These are phyloP conservation scores for Epicoccum sorghinum DNA, from an alignment of 2,329 filamentous ascomycete genomes.

Conservation along the genomic window DNA sequence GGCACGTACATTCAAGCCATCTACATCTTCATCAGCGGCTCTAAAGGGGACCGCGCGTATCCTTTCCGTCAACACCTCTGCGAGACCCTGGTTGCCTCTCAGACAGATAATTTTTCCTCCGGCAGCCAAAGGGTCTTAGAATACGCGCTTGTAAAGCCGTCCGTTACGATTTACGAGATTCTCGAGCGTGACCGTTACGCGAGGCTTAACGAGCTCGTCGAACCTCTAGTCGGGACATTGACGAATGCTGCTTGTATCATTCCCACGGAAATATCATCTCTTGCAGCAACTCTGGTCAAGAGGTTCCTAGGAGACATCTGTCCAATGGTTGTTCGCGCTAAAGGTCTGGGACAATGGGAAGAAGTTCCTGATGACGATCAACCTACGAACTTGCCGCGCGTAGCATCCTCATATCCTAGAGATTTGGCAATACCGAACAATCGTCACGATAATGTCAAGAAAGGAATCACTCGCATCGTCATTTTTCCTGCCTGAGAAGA, in stretches of 20 bases:
- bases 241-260: conserved; percentile 12
- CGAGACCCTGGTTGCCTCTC: too few relatives aligned
- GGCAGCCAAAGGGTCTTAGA: background rate
- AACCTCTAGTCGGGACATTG: conserved; percentile 9
- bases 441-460: conserved; percentile 44
- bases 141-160: conserved; percentile 11
- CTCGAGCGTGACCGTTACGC: conserved; percentile 22
- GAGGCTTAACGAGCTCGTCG: conserved; percentile 26
- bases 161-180: conserved; percentile 21
- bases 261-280: background rate
- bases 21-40: conserved; percentile 43
- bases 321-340: conserved; percentile 7
- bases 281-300: conserved; percentile 4
- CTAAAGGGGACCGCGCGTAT: conserved; percentile 36
- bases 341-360: background rate
- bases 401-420: conserved; percentile 32
- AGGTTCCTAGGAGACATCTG: background rate
- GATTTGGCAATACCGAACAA: conserved; percentile 26
- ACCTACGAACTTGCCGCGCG: background rate
- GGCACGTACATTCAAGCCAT: conserved; percentile 42
- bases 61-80: conserved; percentile 39
- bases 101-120: too few relatives aligned
- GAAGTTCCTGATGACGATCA: background rate
- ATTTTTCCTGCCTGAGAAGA: conserved; percentile 43
- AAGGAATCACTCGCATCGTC: conserved; percentile 36